Evolutionary conservation across 352 stramenopile species (phyloP), one percentile per base, ranked within the genome.

Genomic region (Phytophthora pini): DNA sequence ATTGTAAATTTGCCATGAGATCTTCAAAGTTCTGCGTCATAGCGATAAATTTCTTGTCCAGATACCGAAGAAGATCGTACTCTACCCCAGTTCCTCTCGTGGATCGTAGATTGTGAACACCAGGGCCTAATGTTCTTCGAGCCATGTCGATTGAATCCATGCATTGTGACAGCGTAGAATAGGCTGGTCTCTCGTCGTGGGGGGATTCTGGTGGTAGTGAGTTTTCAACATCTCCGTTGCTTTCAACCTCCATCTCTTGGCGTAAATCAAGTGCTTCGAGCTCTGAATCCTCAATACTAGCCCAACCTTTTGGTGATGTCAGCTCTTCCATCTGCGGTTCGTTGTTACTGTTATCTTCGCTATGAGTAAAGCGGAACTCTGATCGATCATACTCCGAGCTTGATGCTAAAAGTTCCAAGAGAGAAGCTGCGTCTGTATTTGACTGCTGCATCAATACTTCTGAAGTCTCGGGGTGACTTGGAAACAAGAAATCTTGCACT

Each of bases 81-180:
- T 86, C 77, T n/a, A 80, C 57, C 29, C 71, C 74, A n/a, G 64
- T 70, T 26, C 50, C 55, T 38, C 20, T 61, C 27, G 17, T 31
- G 38, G 36, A 36, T 12, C 47, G 48, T 40, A 85, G 36, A 13
- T 63, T 70, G 38, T 61, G 61, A 34, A 77, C 47, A 4, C 74
- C 67, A 11, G 77, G 77, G 1, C 77, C 77, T 48, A 86, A 70
- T 5, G 57, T 41, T 60, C 77, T 77, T 45, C 77, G 50, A 2
- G 72, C 72, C 43, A 82, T 77, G 41, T 86, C 77, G 41, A 84
- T 76, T 4, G 75, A 79, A 31, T 82, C 74, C 2, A 84, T 47
- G 55, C 77, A 86, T 8, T 70, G 51, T 11, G 72, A 68, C 32
- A 86, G 47, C 13, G 67, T 61, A 11, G 51, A 53, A 6, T 64